Conservation (phyloP, 2,329 filamentous ascomycete species). For the Rutstroemia sp. region DNA sequence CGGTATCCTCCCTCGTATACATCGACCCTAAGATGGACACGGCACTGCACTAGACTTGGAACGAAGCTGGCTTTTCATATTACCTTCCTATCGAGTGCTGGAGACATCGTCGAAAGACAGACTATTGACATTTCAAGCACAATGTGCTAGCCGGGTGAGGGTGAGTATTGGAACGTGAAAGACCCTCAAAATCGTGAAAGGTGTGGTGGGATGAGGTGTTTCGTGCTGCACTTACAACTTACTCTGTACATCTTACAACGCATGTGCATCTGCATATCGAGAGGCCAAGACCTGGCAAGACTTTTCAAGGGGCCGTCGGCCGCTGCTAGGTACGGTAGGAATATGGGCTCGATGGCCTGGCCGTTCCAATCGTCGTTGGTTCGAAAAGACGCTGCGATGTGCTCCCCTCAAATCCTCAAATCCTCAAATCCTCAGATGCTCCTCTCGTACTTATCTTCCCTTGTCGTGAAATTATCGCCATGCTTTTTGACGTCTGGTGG, state of each 20-base stretch:
- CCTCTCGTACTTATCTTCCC: background rate
- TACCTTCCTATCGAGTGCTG: too few relatives aligned
- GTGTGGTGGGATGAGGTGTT: background rate
- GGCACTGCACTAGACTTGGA: too few relatives aligned
- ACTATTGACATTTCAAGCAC: too few relatives aligned
- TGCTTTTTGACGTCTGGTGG: background rate
- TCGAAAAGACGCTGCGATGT: background rate
- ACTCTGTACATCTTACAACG: too few relatives aligned
- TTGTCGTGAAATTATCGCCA: constrained; percentile 2
- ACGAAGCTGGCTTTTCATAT: too few relatives aligned
- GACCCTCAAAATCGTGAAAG: background rate
- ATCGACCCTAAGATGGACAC: too few relatives aligned
- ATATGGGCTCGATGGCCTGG: background rate
- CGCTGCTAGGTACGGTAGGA: background rate
- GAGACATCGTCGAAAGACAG: too few relatives aligned
- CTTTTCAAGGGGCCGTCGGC: background rate
- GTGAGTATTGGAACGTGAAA: too few relatives aligned
- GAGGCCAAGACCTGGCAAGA: background rate
- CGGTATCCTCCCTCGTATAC: too few relatives aligned
- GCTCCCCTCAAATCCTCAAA: background rate
- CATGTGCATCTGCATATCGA: background rate
- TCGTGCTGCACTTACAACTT: too few relatives aligned
- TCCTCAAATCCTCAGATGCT: background rate
- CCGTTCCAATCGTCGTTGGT: background rate
- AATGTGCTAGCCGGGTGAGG: too few relatives aligned